Evolutionary conservation across 169 alveolate genomes (phyloP).

Genomic region (Theileria annulata): DNA sequence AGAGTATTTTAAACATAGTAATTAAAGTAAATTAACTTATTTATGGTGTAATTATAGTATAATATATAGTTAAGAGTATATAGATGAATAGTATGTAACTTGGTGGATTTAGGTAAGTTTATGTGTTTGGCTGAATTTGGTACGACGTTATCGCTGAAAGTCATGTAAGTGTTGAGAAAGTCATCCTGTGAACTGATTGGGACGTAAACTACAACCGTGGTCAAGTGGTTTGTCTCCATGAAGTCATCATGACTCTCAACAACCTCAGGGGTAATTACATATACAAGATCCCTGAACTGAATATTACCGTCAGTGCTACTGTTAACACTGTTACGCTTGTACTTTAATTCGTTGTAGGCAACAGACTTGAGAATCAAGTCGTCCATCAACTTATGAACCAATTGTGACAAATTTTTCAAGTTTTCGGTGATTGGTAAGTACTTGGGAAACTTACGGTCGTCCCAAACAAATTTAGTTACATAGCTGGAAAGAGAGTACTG

Average conservation of each 20-base stretch:
- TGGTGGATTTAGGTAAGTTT: not conserved
- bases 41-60: not conserved
- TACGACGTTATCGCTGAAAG: conserved; percentile 75
- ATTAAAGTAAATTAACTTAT: not conserved
- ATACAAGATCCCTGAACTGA: conserved; percentile 77
- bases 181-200: conserved; percentile 76
- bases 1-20: no score
- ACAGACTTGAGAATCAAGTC: conserved; percentile 80
- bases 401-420: conserved; percentile 78
- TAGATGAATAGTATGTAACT: not conserved
- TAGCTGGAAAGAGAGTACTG: conserved; percentile 77
- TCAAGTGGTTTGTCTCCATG: conserved; percentile 80
- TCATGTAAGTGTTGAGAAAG: conserved; percentile 73
- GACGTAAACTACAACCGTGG: conserved; percentile 81
- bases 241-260: conserved; percentile 75
- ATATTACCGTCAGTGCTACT: conserved; percentile 63
- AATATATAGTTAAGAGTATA: no score
- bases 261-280: conserved; percentile 83
- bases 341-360: conserved; percentile 81
- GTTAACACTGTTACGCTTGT: conserved; percentile 53
- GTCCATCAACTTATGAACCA: conserved; percentile 75
- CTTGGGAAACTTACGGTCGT: conserved; percentile 86
- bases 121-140: conserved; percentile 80
- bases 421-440: conserved; percentile 79
- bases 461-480: conserved; percentile 84